Evolutionary conservation across 164 flowering plant species (phyloP).

Genomic region (Santalum album): DNA sequence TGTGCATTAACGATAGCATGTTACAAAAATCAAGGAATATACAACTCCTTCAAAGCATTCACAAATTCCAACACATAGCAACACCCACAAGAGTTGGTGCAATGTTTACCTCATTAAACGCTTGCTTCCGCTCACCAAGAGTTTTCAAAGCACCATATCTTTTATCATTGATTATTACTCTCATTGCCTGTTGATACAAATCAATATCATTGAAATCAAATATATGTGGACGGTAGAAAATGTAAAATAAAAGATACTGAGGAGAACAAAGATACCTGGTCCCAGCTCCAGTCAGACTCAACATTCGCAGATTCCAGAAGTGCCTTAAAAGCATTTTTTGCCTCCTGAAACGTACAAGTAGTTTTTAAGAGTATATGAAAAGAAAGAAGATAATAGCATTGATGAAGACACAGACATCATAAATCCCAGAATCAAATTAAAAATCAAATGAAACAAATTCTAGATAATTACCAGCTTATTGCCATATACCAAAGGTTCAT

Average conservation of each 20-base stretch:
- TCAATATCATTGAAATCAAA: constrained; percentile 2
- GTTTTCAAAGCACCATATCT: constrained; percentile 92
- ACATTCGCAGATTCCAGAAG: constrained; percentile 88
- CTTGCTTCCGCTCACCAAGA: constrained; percentile 95
- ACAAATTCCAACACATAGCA: background rate
- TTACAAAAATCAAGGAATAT: background rate
- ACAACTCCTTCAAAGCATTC: background rate
- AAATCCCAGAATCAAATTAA: no score
- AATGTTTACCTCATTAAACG: constrained; percentile 90
- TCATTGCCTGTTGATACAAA: constrained; percentile 60
- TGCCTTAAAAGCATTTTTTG: constrained; percentile 71
- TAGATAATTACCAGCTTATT: constrained; percentile 56
- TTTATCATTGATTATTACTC: constrained; percentile 83
- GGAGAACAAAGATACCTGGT: constrained; percentile 47
- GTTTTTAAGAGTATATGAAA: background rate
- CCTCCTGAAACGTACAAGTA: no score
- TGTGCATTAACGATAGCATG: no score
- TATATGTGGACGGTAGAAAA: background rate
- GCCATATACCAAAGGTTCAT: constrained; percentile 70
- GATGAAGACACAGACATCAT: background rate
- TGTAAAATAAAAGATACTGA: background rate
- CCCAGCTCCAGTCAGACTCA: constrained; percentile 97
- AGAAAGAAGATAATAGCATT: background rate
- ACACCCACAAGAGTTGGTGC: no score
- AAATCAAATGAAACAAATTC: background rate